Evolutionary conservation across 2,329 filamentous ascomycete species (phyloP), one percentile per base, ranked within the genome.

Genomic region (Verruconis gallopava): DNA sequence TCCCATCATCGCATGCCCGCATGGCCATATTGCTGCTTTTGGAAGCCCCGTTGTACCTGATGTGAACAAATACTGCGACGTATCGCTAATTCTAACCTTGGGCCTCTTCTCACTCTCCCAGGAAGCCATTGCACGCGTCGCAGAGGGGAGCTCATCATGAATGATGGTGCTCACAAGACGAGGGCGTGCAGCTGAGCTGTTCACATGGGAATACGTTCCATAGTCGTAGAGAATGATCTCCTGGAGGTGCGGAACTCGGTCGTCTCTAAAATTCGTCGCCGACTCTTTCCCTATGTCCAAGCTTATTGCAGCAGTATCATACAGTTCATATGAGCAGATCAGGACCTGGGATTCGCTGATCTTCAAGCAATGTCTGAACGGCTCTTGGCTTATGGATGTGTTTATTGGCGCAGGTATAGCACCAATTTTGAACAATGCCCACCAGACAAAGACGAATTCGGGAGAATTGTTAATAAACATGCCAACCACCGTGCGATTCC

Each of bases 401-500:
- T 37, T 37, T 6, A 37, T 19, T 15, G 34, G 34, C 9, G 34
- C 34, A 6, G 34, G 34, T 37, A 37, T 37, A 15, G 34, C 34
- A 6, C 34, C 34, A 19, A 37, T 14, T 15, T 37, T 37, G 34
- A 14, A 37, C 20, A 38, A 13, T 9, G 38, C 38, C 9, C 28
- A 40, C 38, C 38, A 40, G 9, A 37, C 9, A 13, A 40, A n/a
- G 5, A 40, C 22, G 38, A 40, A 40, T 17, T 40, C 38, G 5
- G 25, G 21, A 22, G 15, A 37, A 20, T 40, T 40, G 38, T 40
- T 38, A 6, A 40, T 9, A 36, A 37, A 40, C 38, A 40, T 40
- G 21, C 22, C 38, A 15, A 40, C 38, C 5, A 40, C 12, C 5
- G 12, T 20, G 11, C 38, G 12, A 13, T 12, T 12, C 12, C 19